A percentile compares a stretch with the other conserved stretches of the same genome.
Evolutionary conservation across 108 stramenopile genomes (phyloP).

Genomic region (Skeletonema menzelii): DNA sequence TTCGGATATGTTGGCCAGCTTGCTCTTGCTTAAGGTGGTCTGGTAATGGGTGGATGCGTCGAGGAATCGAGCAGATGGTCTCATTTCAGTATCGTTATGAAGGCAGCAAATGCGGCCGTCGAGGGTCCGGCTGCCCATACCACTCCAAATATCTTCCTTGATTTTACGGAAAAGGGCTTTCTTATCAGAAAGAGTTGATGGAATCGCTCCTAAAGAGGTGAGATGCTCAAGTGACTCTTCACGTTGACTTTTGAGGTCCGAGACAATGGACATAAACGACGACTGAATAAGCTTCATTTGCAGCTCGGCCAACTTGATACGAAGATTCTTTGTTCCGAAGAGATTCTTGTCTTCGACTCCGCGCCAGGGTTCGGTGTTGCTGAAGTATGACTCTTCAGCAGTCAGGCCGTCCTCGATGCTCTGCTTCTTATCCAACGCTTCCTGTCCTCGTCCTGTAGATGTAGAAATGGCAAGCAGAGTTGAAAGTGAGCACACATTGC

Average conservation of each 20-base stretch:
- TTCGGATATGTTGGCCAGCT: conserved; percentile 33
- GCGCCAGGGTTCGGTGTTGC: conserved; percentile 57
- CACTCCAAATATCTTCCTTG: conserved; percentile 49
- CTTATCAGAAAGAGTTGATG: conserved; percentile 42
- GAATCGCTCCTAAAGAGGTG: conserved; percentile 23
- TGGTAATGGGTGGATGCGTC: conserved; percentile 15
- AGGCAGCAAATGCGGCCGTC: conserved; percentile 13
- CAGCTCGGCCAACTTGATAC: conserved; percentile 49
- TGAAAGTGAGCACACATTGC: neutral
- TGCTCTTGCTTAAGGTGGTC: conserved; percentile 16
- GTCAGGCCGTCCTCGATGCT: conserved; percentile 46
- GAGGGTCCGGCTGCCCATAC: conserved; percentile 5
- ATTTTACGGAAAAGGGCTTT: conserved; percentile 42
- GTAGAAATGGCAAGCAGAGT: neutral
- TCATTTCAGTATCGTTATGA: conserved; percentile 14
- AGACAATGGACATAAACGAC: conserved; percentile 46
- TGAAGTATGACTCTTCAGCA: conserved; percentile 57
- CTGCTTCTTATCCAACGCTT: conserved; percentile 44
- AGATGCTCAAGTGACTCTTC: conserved; percentile 19
- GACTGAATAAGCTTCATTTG: conserved; percentile 54
- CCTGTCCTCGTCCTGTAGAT: conserved; percentile 59
- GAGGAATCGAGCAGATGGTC: conserved; percentile 30
- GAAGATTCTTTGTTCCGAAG: conserved; percentile 54
- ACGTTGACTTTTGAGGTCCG: conserved; percentile 37
- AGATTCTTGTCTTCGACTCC: conserved; percentile 38